Percentiles rank a stretch among this genome's conserved stretches.
Conservation (phyloP, 805 yeast genomes). For the Kazachstania psychrophila region DNA sequence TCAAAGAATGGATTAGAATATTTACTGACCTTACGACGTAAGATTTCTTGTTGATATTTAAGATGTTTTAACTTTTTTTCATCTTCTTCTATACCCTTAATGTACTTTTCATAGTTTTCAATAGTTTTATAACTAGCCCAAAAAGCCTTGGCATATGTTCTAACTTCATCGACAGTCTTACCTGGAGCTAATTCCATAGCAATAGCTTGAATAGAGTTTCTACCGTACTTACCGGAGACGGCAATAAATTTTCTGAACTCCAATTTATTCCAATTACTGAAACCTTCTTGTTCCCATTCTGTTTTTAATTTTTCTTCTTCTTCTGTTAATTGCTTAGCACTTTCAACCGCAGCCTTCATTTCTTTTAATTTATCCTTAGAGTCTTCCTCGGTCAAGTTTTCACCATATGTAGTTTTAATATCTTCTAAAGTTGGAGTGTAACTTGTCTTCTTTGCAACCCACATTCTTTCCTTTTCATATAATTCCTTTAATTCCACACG, state of each 20-base stretch:
- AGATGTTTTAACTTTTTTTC: constrained; percentile 69
- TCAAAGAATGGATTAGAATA: constrained; percentile 80
- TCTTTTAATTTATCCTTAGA: constrained; percentile 40
- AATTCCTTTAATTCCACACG: constrained; percentile 65
- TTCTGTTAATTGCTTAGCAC: constrained; percentile 70
- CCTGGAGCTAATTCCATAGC: constrained; percentile 68
- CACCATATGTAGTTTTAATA: constrained; percentile 32
- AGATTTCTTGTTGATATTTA: constrained; percentile 66
- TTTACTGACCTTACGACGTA: constrained; percentile 62
- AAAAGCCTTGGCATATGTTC: constrained; percentile 67
- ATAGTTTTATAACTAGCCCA: constrained; percentile 74
- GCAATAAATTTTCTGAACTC: constrained; percentile 80
- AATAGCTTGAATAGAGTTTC: constrained; percentile 62
- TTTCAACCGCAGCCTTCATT: constrained; percentile 62
- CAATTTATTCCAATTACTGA: constrained; percentile 72
- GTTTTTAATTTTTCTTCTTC: constrained; percentile 64
- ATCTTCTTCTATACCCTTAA: constrained; percentile 76
- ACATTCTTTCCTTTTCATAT: constrained; percentile 73
- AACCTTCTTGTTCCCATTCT: constrained; percentile 58
- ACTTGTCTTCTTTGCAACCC: constrained; percentile 59
- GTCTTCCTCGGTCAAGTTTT: constrained; percentile 35
- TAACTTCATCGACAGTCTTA: constrained; percentile 70
- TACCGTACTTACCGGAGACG: constrained; percentile 71
- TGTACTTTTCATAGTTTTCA: constrained; percentile 81
- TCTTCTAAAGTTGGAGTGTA: constrained; percentile 60